Percentiles rank a stretch among this genome's conserved stretches.
Evolutionary conservation across 78 protist genomes (phyloP).

Genomic region (Dictyostelium discoideum): DNA sequence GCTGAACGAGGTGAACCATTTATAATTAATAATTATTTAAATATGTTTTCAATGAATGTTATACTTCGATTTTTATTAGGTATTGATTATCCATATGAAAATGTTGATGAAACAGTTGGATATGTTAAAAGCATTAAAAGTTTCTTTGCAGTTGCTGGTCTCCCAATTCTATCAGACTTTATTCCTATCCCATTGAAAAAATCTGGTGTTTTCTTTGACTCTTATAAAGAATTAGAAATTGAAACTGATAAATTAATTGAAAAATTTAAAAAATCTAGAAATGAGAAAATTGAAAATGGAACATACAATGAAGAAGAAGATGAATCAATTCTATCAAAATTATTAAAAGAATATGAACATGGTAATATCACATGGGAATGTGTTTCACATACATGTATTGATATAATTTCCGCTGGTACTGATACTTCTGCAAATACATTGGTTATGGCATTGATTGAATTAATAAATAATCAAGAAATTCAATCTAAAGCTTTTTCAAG

Average conservation of each 20-base stretch:
- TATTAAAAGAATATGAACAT: background rate
- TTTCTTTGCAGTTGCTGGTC: background rate
- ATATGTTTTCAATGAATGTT: constrained; percentile 5
- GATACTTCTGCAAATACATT: background rate
- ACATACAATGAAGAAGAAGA: background rate
- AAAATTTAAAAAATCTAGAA: background rate
- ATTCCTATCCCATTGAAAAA: background rate
- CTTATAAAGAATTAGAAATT: background rate
- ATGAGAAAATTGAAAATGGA: background rate
- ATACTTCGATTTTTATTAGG: background rate
- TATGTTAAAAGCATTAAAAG: background rate
- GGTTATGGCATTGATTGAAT: background rate
- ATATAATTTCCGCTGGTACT: background rate
- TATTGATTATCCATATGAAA: background rate
- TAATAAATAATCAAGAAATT: background rate
- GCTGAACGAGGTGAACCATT: background rate
- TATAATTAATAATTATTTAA: background rate
- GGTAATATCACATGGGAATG: background rate
- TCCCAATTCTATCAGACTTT: background rate
- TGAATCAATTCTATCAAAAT: background rate
- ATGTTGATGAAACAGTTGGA: background rate
- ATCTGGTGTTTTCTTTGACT: background rate
- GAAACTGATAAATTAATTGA: background rate
- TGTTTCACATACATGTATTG: constrained; percentile 5
- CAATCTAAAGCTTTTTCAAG: background rate